A percentile compares a stretch with the other conserved stretches of the same genome.
Conservation (phyloP, 306 rosid genomes). For the Cucumis sativus region Cucumber_9930_V3 NC_026659.2:24619501-24620000, state of each 20-base stretch:
- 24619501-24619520: constrained; percentile 58
- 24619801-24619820: constrained; percentile 91
- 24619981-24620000: constrained; percentile 81
- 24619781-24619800: constrained; percentile 76
- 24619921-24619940: background rate
- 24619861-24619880: background rate
- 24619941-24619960: background rate
- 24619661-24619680: background rate
- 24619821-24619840: constrained; percentile 31
- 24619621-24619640: constrained; percentile 6
- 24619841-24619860: background rate
- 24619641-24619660: background rate
- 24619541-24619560: constrained; percentile 75
- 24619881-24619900: background rate
- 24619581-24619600: constrained; percentile 89
- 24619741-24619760: constrained; percentile 94
- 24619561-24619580: constrained; percentile 73
- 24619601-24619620: constrained; percentile 2
- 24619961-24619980: constrained; percentile 53
- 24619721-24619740: constrained; percentile 95
- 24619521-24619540: constrained; percentile 80
- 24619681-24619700: background rate
- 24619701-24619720: constrained; percentile 86
- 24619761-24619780: constrained; percentile 84
- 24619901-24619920: background rate